Evolutionary conservation across 306 rosid species (phyloP).

Genomic region (Lathyrus sativus): DNA sequence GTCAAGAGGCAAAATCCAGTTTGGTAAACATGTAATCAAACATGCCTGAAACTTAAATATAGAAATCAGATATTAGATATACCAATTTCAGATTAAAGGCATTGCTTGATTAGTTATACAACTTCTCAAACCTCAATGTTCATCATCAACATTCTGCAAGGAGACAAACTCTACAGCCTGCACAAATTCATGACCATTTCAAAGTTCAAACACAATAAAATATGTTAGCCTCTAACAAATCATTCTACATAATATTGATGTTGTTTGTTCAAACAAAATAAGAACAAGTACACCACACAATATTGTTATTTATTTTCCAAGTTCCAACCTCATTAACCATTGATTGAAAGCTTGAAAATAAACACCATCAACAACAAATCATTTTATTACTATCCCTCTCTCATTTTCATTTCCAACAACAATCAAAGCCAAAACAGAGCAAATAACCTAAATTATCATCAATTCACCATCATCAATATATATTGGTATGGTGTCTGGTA

Average conservation of each 20-base stretch:
- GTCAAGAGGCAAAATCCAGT: background rate
- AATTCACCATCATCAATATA: background rate
- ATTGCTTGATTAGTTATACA: conserved; percentile 43
- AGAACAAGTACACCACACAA: too few relatives aligned
- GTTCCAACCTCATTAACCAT: background rate
- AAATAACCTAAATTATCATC: conserved; percentile 21
- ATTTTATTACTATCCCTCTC: too few relatives aligned
- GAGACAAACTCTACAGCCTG: conserved; percentile 79
- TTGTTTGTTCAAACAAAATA: too few relatives aligned
- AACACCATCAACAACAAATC: background rate
- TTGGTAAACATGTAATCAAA: background rate
- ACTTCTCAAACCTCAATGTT: conserved; percentile 49
- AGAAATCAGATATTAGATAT: conserved; percentile 12
- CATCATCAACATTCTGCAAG: conserved; percentile 51
- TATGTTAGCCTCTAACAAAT: background rate
- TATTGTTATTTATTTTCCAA: background rate
- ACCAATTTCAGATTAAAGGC: conserved; percentile 47
- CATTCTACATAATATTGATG: too few relatives aligned
- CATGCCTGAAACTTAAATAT: conserved; percentile 3
- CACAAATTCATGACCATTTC: conserved; percentile 15
- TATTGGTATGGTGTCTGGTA: too few relatives aligned
- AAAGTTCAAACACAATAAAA: background rate
- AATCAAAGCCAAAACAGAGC: background rate
- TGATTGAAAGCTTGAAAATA: background rate
- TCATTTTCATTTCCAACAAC: too few relatives aligned